Conservation (phyloP, 495 filamentous ascomycete genomes). For the Tuber microsphaerosporum region DNA sequence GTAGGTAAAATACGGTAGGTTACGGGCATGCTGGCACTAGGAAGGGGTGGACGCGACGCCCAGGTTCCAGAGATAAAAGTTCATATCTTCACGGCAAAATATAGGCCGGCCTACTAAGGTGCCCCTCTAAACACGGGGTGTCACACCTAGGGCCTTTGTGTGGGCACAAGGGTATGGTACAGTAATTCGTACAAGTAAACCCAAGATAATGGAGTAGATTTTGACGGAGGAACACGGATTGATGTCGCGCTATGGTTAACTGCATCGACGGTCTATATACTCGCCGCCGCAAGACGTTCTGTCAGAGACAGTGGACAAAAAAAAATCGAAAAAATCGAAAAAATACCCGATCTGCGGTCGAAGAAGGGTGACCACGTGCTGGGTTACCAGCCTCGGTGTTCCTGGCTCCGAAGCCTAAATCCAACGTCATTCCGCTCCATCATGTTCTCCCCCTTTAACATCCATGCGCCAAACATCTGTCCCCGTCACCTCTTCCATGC, state of each 20-base stretch:
- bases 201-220: not conserved
- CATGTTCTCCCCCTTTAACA: constrained; percentile 5
- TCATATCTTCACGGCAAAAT: not conserved
- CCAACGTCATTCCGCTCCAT: not conserved
- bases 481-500: constrained; percentile 3
- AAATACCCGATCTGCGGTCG: not conserved
- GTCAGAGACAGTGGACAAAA: not conserved
- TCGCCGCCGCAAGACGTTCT: not conserved
- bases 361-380: not conserved
- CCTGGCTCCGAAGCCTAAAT: not conserved
- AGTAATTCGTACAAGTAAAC: not conserved
- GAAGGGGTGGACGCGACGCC: not conserved
- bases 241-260: not conserved
- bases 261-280: not conserved
- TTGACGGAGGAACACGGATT: not conserved
- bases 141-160: not conserved
- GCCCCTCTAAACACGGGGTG: not conserved
- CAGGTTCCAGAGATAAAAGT: not conserved
- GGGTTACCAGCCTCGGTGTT: not conserved
- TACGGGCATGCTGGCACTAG: not conserved
- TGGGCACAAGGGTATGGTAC: not conserved
- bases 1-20: not conserved
- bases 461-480: not conserved
- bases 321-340: not conserved
- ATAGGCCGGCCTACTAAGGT: not conserved